A percentile compares a stretch with the other conserved stretches of the same genome.
These are phyloP conservation scores for Berkeleyomyces rouxiae DNA, from an alignment of 2,329 filamentous ascomycete species.

Conservation along the genomic window DNA sequence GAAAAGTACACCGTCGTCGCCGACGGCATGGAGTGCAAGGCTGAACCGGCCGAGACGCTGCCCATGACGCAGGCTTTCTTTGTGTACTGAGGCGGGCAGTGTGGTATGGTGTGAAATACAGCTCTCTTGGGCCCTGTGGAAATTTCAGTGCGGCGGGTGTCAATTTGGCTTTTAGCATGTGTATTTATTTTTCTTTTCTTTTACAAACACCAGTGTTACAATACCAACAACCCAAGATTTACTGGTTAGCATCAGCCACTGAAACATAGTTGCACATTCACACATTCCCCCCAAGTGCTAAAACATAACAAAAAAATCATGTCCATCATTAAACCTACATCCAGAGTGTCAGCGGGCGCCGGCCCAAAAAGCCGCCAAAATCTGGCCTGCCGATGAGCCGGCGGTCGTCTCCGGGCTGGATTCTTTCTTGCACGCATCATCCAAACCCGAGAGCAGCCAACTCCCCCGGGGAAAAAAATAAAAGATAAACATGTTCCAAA, in stretches of 20 bases:
- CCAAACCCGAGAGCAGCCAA: too few relatives aligned
- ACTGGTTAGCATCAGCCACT: not conserved
- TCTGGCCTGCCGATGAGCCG: too few relatives aligned
- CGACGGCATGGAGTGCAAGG: slow-evolving; percentile 56
- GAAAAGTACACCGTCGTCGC: slow-evolving; percentile 81
- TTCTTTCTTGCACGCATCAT: too few relatives aligned
- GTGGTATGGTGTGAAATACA: not conserved
- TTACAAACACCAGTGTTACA: too few relatives aligned
- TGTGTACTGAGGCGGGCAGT: slow-evolving; percentile 41
- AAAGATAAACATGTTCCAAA: not conserved
- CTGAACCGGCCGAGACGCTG: slow-evolving; percentile 52
- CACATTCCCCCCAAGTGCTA: not conserved
- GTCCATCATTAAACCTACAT: slow-evolving; percentile 15
- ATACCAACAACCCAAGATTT: too few relatives aligned
- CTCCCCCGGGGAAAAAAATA: too few relatives aligned
- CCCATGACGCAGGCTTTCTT: slow-evolving; percentile 66
- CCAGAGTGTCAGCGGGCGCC: not conserved
- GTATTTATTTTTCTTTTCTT: too few relatives aligned
- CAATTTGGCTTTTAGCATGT: not conserved
- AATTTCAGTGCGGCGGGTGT: not conserved
- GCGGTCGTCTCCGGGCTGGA: too few relatives aligned
- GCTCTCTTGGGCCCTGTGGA: not conserved
- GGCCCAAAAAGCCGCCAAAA: too few relatives aligned
- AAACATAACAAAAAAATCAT: slow-evolving; percentile 6
- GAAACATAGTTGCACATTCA: not conserved